A percentile compares a stretch with the other conserved stretches of the same genome.
Evolutionary conservation across 202 grass and related monocot genomes (phyloP).

Genomic region (Thinopyrum obtusiflorum): DNA sequence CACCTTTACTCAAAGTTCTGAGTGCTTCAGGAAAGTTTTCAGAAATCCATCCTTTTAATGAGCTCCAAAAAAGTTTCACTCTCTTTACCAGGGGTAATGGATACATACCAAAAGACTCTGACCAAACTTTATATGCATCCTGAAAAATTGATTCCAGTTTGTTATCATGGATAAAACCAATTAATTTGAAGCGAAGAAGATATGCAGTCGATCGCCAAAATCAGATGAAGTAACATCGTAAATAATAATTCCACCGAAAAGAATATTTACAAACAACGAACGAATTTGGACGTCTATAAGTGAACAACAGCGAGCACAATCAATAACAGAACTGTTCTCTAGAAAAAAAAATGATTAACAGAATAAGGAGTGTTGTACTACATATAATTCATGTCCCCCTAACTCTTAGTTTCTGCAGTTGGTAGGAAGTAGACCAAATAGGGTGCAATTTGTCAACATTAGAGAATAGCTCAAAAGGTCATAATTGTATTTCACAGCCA

Average conservation of each 20-base stretch:
- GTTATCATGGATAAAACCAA: neutral
- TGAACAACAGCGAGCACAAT: neutral
- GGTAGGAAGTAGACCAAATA: slow-evolving; percentile 17
- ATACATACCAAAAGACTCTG: slow-evolving; percentile 80
- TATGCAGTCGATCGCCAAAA: neutral
- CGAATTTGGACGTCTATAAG: neutral
- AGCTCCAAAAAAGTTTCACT: slow-evolving; percentile 80
- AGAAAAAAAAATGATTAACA: neutral
- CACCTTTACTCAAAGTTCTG: slow-evolving; percentile 64
- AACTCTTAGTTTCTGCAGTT: slow-evolving; percentile 2
- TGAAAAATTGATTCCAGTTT: slow-evolving; percentile 38
- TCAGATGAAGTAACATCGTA: neutral
- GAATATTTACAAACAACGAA: slow-evolving; percentile 4
- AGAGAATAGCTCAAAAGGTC: neutral
- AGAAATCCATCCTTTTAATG: slow-evolving; percentile 65
- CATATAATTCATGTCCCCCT: neutral
- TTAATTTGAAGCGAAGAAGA: neutral
- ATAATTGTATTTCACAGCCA: neutral
- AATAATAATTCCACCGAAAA: neutral
- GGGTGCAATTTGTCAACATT: neutral
- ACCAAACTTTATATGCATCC: slow-evolving; percentile 78
- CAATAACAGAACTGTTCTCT: neutral
- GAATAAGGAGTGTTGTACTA: neutral
- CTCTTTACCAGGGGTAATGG: slow-evolving; percentile 79
- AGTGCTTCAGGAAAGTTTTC: slow-evolving; percentile 84